Base-by-base conservation (phyloP, 2,329 filamentous ascomycete species). In the Fusarium verrucosum region DNA sequence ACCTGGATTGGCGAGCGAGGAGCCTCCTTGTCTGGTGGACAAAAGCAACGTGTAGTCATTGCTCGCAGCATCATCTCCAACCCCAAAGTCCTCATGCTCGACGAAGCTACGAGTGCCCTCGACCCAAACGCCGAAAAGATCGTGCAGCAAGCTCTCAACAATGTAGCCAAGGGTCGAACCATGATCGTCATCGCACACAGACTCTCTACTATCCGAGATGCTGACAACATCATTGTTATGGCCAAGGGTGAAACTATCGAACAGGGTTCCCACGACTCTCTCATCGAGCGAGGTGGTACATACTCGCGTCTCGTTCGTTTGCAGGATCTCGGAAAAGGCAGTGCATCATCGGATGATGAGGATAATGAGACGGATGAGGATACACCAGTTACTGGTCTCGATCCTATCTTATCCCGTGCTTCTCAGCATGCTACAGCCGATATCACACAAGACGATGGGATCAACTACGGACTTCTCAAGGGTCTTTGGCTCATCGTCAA, bases 171-270 rank as follows among this genome's bases (percentile, higher is more conserved):
- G 40, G 82, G 83, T 22, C 80, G 87, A 17, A 91, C 89, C 2
- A 89, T 87, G 4, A 85, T 91, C 38, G 82, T 88, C 19, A 89
- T 91, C 57, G 88, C 88, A 1, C 86, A 88, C 70, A 76, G 85
- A 3, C 77, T 89, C 1, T 84, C 83, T 0, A 88, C 85, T 0
- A 84, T 88, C 55, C 81, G 81, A 58, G 79, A 85, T 45, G 88
- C 88, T 0, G 86, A 91, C 67, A 84, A 87, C 46, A 91, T 91
- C 52, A 77, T 90, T 11, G 87, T 91, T 16, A 80, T 91, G 69
- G 78, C 83, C 9, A 79, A 85, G 62, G 88, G 89, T 2, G 72
- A 80, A 41, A 80, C 85, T 4, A 74, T 88, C 4, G 89, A 91
- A 72, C 79, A 86, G 64, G 89, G 88, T 0, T 86, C 82, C 1